A percentile compares a stretch with the other conserved stretches of the same genome.
phyloP scores from a whole-genome alignment of 331 rosid genomes.

The Malus hybrid region DNA sequence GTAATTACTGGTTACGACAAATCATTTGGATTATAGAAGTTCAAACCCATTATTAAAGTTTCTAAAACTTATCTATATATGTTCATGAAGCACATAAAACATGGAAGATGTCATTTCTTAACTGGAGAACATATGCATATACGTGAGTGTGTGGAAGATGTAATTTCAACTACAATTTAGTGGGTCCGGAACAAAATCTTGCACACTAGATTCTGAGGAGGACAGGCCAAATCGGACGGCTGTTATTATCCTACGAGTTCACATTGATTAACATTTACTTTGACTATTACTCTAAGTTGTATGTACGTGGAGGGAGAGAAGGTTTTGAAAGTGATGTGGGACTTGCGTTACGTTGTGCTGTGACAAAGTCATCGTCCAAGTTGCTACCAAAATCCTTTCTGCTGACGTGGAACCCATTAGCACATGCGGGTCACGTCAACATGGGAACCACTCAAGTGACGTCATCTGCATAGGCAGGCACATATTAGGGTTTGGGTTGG shows the following conservation, averaged over 20 bases:
- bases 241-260: conserved; percentile 1
- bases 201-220: background rate
- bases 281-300: background rate
- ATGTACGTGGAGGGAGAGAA: background rate
- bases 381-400: background rate
- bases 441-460: conserved; percentile 5
- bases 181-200: conserved; percentile 3
- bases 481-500: background rate
- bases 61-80: too few relatives aligned
- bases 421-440: conserved; percentile 16
- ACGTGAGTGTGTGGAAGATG: background rate
- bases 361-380: conserved; percentile 9
- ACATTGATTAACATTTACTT: background rate
- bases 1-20: too few relatives aligned
- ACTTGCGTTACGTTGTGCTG: background rate
- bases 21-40: too few relatives aligned
- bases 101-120: too few relatives aligned
- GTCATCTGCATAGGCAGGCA: background rate
- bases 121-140: background rate
- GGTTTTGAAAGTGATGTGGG: background rate
- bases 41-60: too few relatives aligned
- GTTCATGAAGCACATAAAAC: too few relatives aligned
- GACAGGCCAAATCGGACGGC: conserved; percentile 2
- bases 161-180: conserved; percentile 11
- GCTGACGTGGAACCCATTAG: conserved; percentile 13